Base-by-base conservation (phyloP, 768 basidiomycete species). In the Clitopilus hobsonii region DNA sequence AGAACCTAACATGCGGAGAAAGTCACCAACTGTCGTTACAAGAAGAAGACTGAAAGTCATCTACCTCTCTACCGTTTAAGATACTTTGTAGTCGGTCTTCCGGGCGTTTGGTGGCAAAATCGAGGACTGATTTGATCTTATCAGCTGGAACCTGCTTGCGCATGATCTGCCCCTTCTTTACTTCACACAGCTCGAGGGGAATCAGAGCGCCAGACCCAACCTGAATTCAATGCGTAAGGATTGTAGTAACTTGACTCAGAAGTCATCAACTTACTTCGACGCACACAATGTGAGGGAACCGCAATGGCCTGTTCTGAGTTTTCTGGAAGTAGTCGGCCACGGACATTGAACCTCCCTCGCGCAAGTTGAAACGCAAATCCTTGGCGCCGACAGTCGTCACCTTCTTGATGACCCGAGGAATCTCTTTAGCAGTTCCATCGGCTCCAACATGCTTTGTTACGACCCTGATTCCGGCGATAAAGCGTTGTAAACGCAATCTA, bases 91-190 rank as follows among this genome's bases (percentile, higher is more conserved):
- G 70, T 20, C 87, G 79, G 1, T 83, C 82, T 1, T 64, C 57
- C 0, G 86, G 86, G 53, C 67, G 75, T 67, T 84, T 85, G 10
- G 87, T 88, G 0, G 86, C 83, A 58, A 88, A 88, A 0, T 79
- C 77, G 0, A 88, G 71, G 2, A 88, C 85, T 1, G 79, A 74
- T 55, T 76, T 83, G 0, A 83, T 87, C 63, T 80, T 83, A 57
- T 87, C 83, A 0, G 83, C 71, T 0, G 86, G 86, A 1, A 88
- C 78, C 58, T 86, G 86, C 58, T 86, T 87, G 38, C 84, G 75
- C 82, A 86, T 86, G 53, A 88, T 83, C 56, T 88, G 87, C 0
- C 86, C 86, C 0, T 75, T 67, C 0, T 77, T 74, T 3, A 88
- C 82, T 0, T 62, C 65, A 63, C 87, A 88, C 2, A 84, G 67